Base-by-base conservation (phyloP, 148 eudicot genomes). In the Cornus controversa region DNA sequence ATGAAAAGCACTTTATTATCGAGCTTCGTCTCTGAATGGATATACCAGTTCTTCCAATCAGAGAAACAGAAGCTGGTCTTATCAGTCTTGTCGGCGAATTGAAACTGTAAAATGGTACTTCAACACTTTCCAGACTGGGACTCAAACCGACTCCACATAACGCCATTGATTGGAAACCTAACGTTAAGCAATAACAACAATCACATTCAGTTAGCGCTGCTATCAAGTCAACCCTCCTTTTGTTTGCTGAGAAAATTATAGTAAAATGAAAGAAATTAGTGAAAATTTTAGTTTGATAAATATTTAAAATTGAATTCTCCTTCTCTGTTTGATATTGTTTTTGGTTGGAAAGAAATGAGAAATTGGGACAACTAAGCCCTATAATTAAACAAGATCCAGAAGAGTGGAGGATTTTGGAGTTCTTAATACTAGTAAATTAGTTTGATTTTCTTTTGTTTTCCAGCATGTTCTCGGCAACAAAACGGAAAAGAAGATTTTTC, bases 41-140 rank as follows among this genome's bases (percentile, higher is more conserved):
- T 36, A 64, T 71, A 75, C 58, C 45, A 78, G 36, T 67, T 65
- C 77, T 69, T 24, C 75, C 74, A 66, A 66, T 66, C 13, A 57
- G 23, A 67, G 72, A 60, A 29, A 60, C 63, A 37, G 63, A 84
- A 25, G 77, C 53, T 27, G 86, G 81, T 75, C 75, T 81, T 71
- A 79, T 60, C 68, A 71, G 84, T 54, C 80, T 81, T 77, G 82
- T 81, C 73, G 87, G 84, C 79, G 65, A 86, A 86, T 86, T 89
- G 36, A 69, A 63, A 80, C 77, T 77, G 36, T 62, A 45, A 57
- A 83, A 74, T 0, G 88, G 87, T 62, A 81, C 67, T 77, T 88
- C 90, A 67, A 85, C 73, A 34, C 79, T 87, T 73, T 91, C 91
- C 64, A 83, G 63, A 57, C 78, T 83, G 8, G 89, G 80, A 79